Base-by-base conservation (phyloP, 139 green algal genomes). In the Coelastrella sp. region DNA sequence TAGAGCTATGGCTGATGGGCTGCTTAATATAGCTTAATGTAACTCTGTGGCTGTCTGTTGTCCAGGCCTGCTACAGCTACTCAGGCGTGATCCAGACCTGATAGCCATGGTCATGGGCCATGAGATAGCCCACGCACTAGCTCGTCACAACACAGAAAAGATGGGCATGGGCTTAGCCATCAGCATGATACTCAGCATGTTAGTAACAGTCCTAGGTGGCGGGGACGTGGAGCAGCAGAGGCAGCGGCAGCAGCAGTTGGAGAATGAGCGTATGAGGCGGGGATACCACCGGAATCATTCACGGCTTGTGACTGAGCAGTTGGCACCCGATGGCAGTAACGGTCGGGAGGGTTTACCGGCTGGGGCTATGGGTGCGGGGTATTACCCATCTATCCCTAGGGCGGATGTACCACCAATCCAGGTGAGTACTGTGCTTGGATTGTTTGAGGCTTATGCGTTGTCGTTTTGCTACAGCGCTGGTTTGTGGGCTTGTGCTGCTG, bases 91-190 rank as follows among this genome's bases (percentile, higher is more conserved):
- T 6, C 75, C 89, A 5, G 92, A 95, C 61, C 89, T 94, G 77
- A 85, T 96, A 59, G 92, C 94, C 56, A 93, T 93, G 73, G 94
- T 96, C 61, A 90, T 96, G 73, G 93, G 92, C 19, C 94, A 94
- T 86, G 92, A 96, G 88, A 92, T 95, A 7, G 92, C 88, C 7
- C 94, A 96, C 86, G 92, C 93, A 14, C 59, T 96, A 77, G 94
- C 94, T 7, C 86, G 94, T 19, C 94, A 96, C 90, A 92, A 85
- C 76, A 89, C 86, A 14, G 81, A 87, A 14, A 87, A 87, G 81
- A 87, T 87, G 81, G 81, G 81, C 23, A 64, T 87, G 22, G 81
- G 81, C 7, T 4, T 87, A 17, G 81, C 81, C 13, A 19, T 87
- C 11, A 87, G 81, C 81, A 76, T 87, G 61, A 47, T 76, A 22